phyloP scores from a whole-genome alignment of 164 flowering plant species.

The Houttuynia cordata region DNA sequence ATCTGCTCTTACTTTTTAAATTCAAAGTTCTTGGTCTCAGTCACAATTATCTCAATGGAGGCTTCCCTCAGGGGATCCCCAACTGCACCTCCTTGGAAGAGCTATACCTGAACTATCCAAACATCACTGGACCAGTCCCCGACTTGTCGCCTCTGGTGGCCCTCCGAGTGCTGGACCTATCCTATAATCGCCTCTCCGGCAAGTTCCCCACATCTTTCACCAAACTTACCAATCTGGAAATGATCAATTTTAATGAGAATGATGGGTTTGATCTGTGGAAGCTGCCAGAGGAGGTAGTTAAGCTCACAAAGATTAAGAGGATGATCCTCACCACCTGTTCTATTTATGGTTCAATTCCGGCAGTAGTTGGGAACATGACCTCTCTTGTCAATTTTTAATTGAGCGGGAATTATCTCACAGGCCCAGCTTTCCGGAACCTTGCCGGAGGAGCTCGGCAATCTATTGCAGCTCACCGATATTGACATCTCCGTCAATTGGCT shows the following conservation, averaged over 20 bases:
- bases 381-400: conserved; percentile 66
- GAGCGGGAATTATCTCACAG: conserved; percentile 61
- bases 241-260: conserved; percentile 55
- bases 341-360: conserved; percentile 53
- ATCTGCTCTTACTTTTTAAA: conserved; percentile 58
- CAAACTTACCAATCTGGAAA: conserved; percentile 66
- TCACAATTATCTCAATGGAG: conserved; percentile 34
- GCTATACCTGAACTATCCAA: conserved; percentile 31
- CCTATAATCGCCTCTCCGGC: conserved; percentile 54
- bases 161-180: conserved; percentile 48
- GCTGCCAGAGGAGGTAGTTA: conserved; percentile 41
- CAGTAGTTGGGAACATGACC: conserved; percentile 64
- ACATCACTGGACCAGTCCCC: conserved; percentile 45
- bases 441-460: no score
- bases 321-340: conserved; percentile 56
- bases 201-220: conserved; percentile 57
- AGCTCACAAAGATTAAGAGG: conserved; percentile 33
- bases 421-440: no score
- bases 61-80: conserved; percentile 35
- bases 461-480: no score
- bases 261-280: conserved; percentile 35
- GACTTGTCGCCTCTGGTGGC: conserved; percentile 44
- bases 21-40: conserved; percentile 42
- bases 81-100: conserved; percentile 68
- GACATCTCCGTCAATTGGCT: conserved; percentile 56